These are phyloP conservation scores for Aureobasidium sp. DNA, from an alignment of 2,329 filamentous ascomycete genomes.

Conservation along the genomic window DNA sequence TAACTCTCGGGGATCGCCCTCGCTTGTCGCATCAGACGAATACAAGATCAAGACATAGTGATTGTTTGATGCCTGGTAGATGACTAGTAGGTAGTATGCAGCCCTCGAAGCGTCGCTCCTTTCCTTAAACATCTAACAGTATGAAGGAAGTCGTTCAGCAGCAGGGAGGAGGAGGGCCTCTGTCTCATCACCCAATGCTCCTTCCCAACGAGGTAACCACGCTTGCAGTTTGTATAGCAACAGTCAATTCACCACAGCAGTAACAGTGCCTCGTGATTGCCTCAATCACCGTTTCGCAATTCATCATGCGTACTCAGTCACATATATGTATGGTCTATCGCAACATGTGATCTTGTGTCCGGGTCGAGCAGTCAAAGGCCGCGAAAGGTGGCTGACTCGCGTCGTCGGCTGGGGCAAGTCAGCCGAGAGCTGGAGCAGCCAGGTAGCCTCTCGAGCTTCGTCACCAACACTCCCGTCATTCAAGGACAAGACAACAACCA, in stretches of 20 bases:
- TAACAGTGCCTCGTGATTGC: not conserved
- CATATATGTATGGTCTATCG: not conserved
- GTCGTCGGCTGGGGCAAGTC: not conserved
- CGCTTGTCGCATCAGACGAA: not conserved
- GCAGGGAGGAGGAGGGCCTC: not conserved
- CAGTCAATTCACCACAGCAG: not conserved
- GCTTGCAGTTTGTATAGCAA: not conserved
- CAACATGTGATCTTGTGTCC: not conserved
- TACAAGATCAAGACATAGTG: not conserved
- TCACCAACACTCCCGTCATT: not conserved
- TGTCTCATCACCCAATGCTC: not conserved
- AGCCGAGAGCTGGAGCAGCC: slow-evolving; percentile 5
- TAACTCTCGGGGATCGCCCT: slow-evolving; percentile 7
- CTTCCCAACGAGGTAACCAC: slow-evolving; percentile 9
- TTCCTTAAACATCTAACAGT: not conserved
- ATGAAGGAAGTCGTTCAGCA: not conserved
- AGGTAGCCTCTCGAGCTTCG: slow-evolving; percentile 14
- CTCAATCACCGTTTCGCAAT: not conserved
- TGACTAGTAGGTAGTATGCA: not conserved
- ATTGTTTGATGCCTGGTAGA: not conserved
- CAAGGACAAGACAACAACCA: slow-evolving; percentile 17
- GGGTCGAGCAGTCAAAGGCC: not conserved
- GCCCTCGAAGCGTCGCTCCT: not conserved
- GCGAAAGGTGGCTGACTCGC: not conserved
- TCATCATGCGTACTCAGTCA: not conserved